Conservation (phyloP, 1,284 basidiomycete species). For the Erythrobasidium hasegawianum region DNA sequence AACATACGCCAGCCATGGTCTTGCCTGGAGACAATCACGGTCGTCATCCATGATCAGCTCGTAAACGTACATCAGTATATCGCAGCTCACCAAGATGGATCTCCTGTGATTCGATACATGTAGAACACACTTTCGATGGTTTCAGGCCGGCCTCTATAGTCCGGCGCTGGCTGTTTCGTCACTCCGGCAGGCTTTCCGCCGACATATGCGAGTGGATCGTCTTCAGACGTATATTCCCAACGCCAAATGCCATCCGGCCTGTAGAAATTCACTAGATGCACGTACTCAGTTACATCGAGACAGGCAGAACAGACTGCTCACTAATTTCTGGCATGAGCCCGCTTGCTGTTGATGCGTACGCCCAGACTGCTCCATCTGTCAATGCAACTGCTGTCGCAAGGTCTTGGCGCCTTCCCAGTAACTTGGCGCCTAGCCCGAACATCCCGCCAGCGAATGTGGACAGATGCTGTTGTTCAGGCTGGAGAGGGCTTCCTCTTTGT, state of each 20-base stretch:
- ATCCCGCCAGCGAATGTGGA: constrained; percentile 58
- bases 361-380: constrained; percentile 56
- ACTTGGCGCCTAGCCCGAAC: constrained; percentile 55
- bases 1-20: constrained; percentile 59
- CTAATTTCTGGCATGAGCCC: constrained; percentile 52
- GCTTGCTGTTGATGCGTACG: constrained; percentile 49
- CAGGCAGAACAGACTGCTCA: background rate
- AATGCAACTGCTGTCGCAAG: constrained; percentile 48
- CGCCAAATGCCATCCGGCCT: background rate
- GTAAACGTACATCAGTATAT: no score
- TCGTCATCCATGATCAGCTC: no score
- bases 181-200: background rate
- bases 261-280: constrained; percentile 47
- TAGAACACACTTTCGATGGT: constrained; percentile 58
- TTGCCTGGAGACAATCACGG: no score
- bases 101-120: constrained; percentile 58
- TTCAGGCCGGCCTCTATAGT: constrained; percentile 51
- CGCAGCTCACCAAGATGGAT: constrained; percentile 56
- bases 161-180: background rate
- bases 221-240: background rate
- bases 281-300: background rate
- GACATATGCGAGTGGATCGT: background rate
- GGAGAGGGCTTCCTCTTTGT: constrained; percentile 31
- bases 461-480: constrained; percentile 48
- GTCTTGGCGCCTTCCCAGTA: constrained; percentile 53